phyloP scores from a whole-genome alignment of 208 protist genomes.

The Leishmania gerbilli region DNA sequence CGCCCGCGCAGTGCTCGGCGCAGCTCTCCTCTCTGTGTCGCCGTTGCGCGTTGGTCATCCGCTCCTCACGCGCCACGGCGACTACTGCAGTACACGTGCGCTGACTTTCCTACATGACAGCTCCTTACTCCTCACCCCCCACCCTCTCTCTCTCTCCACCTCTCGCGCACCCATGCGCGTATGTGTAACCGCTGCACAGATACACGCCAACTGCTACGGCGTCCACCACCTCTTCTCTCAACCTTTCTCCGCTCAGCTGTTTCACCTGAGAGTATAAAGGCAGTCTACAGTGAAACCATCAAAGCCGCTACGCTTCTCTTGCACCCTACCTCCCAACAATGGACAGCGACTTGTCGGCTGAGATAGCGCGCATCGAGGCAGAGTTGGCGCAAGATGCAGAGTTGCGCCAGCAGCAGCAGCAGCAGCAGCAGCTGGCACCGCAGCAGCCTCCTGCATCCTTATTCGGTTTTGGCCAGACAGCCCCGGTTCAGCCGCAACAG shows the following conservation, averaged over 20 bases:
- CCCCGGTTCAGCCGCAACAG: conserved; percentile 21
- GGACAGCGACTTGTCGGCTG: conserved; percentile 74
- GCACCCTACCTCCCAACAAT: conserved; percentile 17
- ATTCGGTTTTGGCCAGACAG: conserved; percentile 15
- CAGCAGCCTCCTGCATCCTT: conserved; percentile 28
- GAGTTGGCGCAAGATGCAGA: conserved; percentile 70
- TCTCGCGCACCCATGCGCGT: neutral
- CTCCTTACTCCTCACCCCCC: neutral
- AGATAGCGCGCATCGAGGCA: conserved; percentile 82
- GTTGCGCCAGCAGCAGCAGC: conserved; percentile 52
- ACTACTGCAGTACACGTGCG: neutral
- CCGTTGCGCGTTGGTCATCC: neutral
- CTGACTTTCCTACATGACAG: neutral
- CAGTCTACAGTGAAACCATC: neutral
- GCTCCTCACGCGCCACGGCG: neutral
- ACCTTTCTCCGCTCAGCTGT: neutral
- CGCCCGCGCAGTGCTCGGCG: neutral
- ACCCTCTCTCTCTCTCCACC: neutral
- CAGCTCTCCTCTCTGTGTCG: neutral
- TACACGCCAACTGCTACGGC: neutral
- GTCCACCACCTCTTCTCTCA: neutral
- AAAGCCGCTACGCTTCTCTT: neutral
- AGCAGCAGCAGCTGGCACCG: conserved; percentile 17
- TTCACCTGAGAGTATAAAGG: neutral
- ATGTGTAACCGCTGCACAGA: neutral